A percentile compares a stretch with the other conserved stretches of the same genome.
These are phyloP conservation scores for Angomonas ambiguus DNA, from an alignment of 208 protist genomes.

Conservation along the genomic window DNA sequence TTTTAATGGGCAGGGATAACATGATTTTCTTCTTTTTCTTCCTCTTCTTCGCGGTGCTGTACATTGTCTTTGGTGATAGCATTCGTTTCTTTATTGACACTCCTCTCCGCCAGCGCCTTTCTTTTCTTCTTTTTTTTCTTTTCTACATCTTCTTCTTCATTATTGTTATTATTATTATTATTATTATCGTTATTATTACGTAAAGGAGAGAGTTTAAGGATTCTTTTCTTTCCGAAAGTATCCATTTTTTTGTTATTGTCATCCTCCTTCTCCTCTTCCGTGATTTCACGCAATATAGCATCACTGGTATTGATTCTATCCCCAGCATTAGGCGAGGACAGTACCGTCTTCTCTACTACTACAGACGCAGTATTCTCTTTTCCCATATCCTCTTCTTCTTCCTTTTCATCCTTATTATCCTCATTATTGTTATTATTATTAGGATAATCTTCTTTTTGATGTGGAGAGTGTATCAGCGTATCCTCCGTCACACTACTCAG, in stretches of 20 bases:
- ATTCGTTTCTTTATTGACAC: neutral
- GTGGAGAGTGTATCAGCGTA: neutral
- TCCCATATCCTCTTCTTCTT: too few relatives aligned
- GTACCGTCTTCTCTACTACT: too few relatives aligned
- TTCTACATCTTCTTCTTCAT: neutral
- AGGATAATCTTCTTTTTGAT: neutral
- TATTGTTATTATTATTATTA: constrained; percentile 1
- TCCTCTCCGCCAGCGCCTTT: neutral
- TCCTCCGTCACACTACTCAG: constrained; percentile 15
- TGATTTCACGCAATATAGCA: too few relatives aligned
- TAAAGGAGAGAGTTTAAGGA: neutral
- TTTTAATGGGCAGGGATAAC: neutral
- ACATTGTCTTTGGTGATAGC: neutral
- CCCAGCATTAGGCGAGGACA: too few relatives aligned
- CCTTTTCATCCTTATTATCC: neutral
- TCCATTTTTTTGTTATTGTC: neutral
- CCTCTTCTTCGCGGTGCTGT: neutral
- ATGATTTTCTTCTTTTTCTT: neutral
- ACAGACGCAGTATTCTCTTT: too few relatives aligned
- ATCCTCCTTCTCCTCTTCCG: neutral
- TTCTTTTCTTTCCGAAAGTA: neutral
- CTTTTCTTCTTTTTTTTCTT: constrained; percentile 1
- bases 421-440: neutral
- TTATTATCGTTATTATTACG: too few relatives aligned
- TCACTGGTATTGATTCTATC: too few relatives aligned